A percentile compares a stretch with the other conserved stretches of the same genome.
Evolutionary conservation across 73 alveolate species (phyloP).

Genomic region (Paramecium caudatum): DNA sequence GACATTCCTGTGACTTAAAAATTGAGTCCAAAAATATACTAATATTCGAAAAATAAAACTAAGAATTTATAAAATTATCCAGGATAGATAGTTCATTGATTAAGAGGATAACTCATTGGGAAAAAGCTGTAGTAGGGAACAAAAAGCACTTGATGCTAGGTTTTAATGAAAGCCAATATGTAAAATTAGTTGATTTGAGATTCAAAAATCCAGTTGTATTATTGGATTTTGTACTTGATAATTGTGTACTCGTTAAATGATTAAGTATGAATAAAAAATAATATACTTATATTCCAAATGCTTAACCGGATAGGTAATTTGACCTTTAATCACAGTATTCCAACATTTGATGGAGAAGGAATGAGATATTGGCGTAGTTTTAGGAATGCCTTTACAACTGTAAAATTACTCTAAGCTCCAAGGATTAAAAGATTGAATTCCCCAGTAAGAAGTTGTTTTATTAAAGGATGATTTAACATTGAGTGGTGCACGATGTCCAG

Average conservation of each 20-base stretch:
- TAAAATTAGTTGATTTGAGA: constrained; percentile 15
- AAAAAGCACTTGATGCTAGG: background rate
- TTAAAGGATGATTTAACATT: constrained; percentile 12
- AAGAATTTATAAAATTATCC: background rate
- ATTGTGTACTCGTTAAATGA: constrained; percentile 30
- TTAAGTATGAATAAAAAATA: background rate
- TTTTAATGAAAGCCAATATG: background rate
- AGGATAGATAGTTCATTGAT: background rate
- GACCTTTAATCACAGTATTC: background rate
- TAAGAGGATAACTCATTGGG: background rate
- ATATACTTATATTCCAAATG: background rate
- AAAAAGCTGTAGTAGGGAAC: background rate
- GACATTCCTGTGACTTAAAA: background rate
- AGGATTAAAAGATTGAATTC: background rate
- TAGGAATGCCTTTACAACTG: background rate
- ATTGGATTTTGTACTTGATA: constrained; percentile 14
- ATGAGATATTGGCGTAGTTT: constrained; percentile 31
- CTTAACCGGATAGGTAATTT: constrained; percentile 39
- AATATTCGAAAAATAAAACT: background rate
- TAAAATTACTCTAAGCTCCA: constrained; percentile 1
- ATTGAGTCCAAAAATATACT: background rate
- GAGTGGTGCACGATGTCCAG: background rate
- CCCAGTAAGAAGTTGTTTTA: constrained; percentile 9
- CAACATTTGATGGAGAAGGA: constrained; percentile 7
- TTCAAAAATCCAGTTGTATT: constrained; percentile 7